Base-by-base conservation (phyloP, 192 early-diverging fungal genomes). In the Coemansia sp. region DNA sequence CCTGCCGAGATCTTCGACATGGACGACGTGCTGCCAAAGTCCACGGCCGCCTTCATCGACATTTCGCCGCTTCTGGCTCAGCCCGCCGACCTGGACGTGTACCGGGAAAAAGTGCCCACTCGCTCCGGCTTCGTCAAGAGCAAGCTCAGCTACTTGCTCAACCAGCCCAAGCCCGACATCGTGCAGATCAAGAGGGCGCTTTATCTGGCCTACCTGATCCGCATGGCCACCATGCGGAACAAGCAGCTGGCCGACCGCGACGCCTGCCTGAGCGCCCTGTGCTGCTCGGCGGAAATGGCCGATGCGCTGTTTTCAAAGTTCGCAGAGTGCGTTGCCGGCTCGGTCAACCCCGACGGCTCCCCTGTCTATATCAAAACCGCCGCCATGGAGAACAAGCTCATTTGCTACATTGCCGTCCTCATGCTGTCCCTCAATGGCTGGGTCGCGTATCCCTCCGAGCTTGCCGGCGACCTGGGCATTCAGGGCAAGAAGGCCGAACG, bases 1-100 rank as follows among this genome's bases (percentile, higher is more conserved):
- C 82, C 85, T 11, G 80, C 82, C 26, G 84, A 89, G 6, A 87
- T 94, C n/a, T 97, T 93, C 78, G 83, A 93, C 28, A 49, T 90
- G 53, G 85, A 90, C 5, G 76, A 84, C 52, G 82, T 97, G 40
- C 66, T 90, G 40, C 80, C 87, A 14, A 70, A 73, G 14, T 68
- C 72, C 40, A 86, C 87, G 52, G 71, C 89, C 18, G 76, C 79
- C 20, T 66, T 85, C 16, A 87, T 94, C 56, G 70, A 82, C 47
- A 70, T 88, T 46, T 79, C 81, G 56, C 46, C 73, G 16, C 17
- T 92, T 26, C 21, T 53, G 5, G 48, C 80, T 18, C 74, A 81
- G 45, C 66, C 71, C 6, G 62, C 61, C 4, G 82, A 82, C 18
- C 17, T 62, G 11, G 62, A 68, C 1, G 69, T 57, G 23, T 64